A percentile compares a stretch with the other conserved stretches of the same genome.
phyloP scores from a whole-genome alignment of 768 basidiomycete species.

The Butyriboletus loyo region DNA sequence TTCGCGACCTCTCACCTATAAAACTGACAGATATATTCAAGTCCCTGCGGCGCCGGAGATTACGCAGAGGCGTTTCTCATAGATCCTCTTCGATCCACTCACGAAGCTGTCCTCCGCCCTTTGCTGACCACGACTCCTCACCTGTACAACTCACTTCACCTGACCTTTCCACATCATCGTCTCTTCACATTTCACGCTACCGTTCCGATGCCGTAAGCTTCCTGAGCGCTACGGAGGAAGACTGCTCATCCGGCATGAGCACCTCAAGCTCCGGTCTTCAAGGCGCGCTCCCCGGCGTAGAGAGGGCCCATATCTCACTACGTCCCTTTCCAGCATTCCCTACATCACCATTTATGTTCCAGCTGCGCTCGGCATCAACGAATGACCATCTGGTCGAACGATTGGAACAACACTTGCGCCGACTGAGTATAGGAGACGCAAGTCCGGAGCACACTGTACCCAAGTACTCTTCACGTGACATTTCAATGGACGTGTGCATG shows the following conservation, averaged over 20 bases:
- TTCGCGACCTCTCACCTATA: slow-evolving; percentile 17
- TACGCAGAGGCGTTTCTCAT: slow-evolving; percentile 4
- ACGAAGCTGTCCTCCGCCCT: background rate
- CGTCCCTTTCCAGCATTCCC: slow-evolving; percentile 1
- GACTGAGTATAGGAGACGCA: slow-evolving; percentile 14
- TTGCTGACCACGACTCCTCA: slow-evolving; percentile 5
- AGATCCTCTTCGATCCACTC: slow-evolving; percentile 4
- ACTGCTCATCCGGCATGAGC: slow-evolving; percentile 15
- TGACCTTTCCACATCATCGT: background rate
- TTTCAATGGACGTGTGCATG: slow-evolving; percentile 3
- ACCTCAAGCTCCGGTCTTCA: background rate
- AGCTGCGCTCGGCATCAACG: slow-evolving; percentile 17
- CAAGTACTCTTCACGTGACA: background rate
- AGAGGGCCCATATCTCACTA: background rate
- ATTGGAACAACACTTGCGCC: slow-evolving; percentile 19
- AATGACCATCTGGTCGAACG: slow-evolving; percentile 20
- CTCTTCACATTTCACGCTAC: background rate
- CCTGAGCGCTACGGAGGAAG: slow-evolving; percentile 7
- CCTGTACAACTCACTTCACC: background rate
- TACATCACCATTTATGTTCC: slow-evolving; percentile 19
- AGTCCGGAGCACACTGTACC: slow-evolving; percentile 1
- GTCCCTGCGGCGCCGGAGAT: slow-evolving; percentile 14
- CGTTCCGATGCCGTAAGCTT: slow-evolving; percentile 6
- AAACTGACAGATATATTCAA: slow-evolving; percentile 23
- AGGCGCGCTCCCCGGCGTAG: background rate